Evolutionary conservation across 2,329 filamentous ascomycete species (phyloP).

Genomic region (Sphaerulina musiva): DNA sequence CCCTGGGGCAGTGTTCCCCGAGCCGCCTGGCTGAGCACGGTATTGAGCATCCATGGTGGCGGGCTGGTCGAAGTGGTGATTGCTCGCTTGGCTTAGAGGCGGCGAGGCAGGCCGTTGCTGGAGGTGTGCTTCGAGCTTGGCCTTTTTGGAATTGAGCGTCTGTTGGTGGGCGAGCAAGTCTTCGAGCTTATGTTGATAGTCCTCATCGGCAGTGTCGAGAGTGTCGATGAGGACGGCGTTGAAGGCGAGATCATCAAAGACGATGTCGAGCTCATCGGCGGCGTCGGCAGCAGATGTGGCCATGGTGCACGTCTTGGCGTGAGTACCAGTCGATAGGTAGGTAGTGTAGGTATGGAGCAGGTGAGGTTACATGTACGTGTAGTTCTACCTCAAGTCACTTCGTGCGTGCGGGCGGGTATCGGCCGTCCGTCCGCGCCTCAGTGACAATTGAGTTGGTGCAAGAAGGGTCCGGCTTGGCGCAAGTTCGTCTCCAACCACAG

Average conservation of each 20-base stretch:
- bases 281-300: not conserved
- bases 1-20: slow-evolving; percentile 19
- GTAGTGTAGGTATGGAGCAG: no score
- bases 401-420: no score
- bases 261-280: slow-evolving; percentile 14
- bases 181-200: slow-evolving; percentile 23
- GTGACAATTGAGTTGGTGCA: no score
- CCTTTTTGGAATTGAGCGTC: slow-evolving; percentile 4
- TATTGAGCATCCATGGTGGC: slow-evolving; percentile 10
- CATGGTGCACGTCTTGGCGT: not conserved
- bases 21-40: slow-evolving; percentile 13
- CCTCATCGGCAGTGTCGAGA: slow-evolving; percentile 30
- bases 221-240: slow-evolving; percentile 28
- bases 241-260: slow-evolving; percentile 34
- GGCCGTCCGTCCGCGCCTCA: no score
- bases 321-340: no score
- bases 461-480: no score
- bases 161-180: slow-evolving; percentile 21
- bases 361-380: no score
- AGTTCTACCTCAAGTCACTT: no score
- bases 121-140: slow-evolving; percentile 1
- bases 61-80: not conserved
- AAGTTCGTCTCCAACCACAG: no score
- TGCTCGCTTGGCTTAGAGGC: slow-evolving; percentile 4
- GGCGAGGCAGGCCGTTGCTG: slow-evolving; percentile 1